Conservation (phyloP, 805 yeast genomes). For the Yamadazyma endophytica region DNA sequence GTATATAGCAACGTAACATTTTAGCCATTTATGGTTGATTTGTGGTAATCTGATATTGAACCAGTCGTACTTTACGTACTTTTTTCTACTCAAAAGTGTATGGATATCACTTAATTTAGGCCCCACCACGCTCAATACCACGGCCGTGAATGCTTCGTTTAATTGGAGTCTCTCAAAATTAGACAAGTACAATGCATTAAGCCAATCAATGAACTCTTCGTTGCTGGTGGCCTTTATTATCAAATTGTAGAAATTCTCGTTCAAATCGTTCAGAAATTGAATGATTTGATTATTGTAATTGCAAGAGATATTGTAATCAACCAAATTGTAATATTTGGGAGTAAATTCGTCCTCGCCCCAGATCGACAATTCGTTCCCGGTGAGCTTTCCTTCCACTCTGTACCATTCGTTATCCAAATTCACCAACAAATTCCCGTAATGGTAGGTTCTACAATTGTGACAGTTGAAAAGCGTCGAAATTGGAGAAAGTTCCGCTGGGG, state of each 20-base stretch:
- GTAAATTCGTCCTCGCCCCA: constrained; percentile 42
- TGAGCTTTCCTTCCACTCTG: constrained; percentile 33
- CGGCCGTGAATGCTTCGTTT: constrained; percentile 65
- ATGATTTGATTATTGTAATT: constrained; percentile 5
- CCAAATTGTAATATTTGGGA: constrained; percentile 50
- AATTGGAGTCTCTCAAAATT: constrained; percentile 54
- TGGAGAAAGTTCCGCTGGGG: constrained; percentile 56
- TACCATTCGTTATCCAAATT: constrained; percentile 26
- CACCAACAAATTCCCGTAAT: constrained; percentile 41
- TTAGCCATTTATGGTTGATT: constrained; percentile 55
- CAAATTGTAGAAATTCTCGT: constrained; percentile 14
- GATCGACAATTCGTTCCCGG: constrained; percentile 54
- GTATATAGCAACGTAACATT: constrained; percentile 46
- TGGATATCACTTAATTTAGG: constrained; percentile 54
- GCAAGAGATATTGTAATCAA: constrained; percentile 30
- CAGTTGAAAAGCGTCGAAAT: constrained; percentile 65
- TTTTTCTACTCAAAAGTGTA: constrained; percentile 47
- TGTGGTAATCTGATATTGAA: constrained; percentile 58
- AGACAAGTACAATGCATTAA: constrained; percentile 49
- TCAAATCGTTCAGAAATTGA: constrained; percentile 12
- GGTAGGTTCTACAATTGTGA: constrained; percentile 65
- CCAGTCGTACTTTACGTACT: constrained; percentile 54
- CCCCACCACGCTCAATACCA: constrained; percentile 55
- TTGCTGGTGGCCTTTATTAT: constrained; percentile 19
- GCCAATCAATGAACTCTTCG: constrained; percentile 31